Conservation (phyloP, 805 yeast genomes). For the Clavispora vitiphila region DNA sequence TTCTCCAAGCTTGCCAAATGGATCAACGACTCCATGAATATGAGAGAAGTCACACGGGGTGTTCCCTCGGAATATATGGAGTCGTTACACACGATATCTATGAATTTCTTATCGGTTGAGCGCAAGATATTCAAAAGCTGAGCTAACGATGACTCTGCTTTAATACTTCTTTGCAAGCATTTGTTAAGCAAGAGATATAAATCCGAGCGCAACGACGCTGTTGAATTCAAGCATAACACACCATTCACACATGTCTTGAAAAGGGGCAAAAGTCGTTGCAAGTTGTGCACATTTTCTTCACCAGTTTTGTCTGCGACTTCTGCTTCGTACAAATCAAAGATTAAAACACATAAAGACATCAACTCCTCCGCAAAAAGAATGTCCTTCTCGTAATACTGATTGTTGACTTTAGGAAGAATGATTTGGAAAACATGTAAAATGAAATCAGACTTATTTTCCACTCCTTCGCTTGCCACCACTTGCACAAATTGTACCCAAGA, state of each 20-base stretch:
- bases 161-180: slow-evolving; percentile 50
- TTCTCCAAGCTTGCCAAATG: slow-evolving; percentile 49
- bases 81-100: slow-evolving; percentile 69
- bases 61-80: slow-evolving; percentile 75
- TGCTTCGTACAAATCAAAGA: slow-evolving; percentile 59
- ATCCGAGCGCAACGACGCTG: slow-evolving; percentile 68
- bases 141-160: slow-evolving; percentile 36
- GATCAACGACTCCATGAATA: slow-evolving; percentile 66
- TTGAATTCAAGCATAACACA: slow-evolving; percentile 62
- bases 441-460: slow-evolving; percentile 40
- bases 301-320: slow-evolving; percentile 7
- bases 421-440: slow-evolving; percentile 73
- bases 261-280: slow-evolving; percentile 57
- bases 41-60: slow-evolving; percentile 66
- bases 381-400: slow-evolving; percentile 63
- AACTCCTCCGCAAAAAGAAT: slow-evolving; percentile 67
- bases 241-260: slow-evolving; percentile 75
- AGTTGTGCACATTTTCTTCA: slow-evolving; percentile 19
- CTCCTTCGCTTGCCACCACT: slow-evolving; percentile 60
- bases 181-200: slow-evolving; percentile 69
- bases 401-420: slow-evolving; percentile 66
- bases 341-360: slow-evolving; percentile 66
- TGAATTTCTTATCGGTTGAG: slow-evolving; percentile 53
- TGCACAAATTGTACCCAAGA: slow-evolving; percentile 83
- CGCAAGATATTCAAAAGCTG: slow-evolving; percentile 52